Base-by-base conservation (phyloP, 2,329 filamentous ascomycete species). In the Aureobasidium sp. region DNA sequence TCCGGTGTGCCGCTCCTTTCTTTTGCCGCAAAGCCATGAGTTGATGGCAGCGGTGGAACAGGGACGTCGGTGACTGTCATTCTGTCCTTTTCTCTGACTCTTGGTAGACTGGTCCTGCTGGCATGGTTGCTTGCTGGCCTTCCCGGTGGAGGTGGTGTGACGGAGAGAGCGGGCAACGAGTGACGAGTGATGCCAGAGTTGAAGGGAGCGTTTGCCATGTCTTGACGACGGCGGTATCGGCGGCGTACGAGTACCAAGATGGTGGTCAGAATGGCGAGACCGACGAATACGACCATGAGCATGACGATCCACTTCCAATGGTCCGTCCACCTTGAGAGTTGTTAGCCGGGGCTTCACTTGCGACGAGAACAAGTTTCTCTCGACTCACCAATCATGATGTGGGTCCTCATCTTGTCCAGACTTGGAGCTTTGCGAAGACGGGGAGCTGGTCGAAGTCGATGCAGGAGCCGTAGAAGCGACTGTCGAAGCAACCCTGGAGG, bases 301-400 rank as follows among this genome's bases (percentile, higher is more conserved):
- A 93, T 88, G 57, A 91, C 76, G 40, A 94, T 80, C 88, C 88
- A 95, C 72, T 83, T 78, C 64, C 80, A 88, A 68, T 91, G 87
- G 24, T 73, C 76, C 6, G 78, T 75, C 45, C 87, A 70, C 85
- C 86, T 88, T 57, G 32, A 4, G 34, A 27, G 21, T 17, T n/a
- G 17, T 30, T 5, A 37, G 29, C 24, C n/a, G 34, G 32, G 6
- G 32, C 11, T 19, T n/a, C 40, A 5, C 14, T 22, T 30, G 50
- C 12, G 38, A n/a, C 10, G 32, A 16, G 10, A 22, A n/a, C 14
- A n/a, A 30, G 27, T 27, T 14, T n/a, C 6, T n/a, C 14, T 14
- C 14, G 16, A 57, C 58, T 34, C 54, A 62, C 62, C 61, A 63
- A 38, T 51, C 54, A 21, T 52, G 48, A n/a, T 42, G 48, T 5